Percentiles rank a stretch among this genome's conserved stretches.
These are phyloP conservation scores for Emericellopsis cladophorae DNA, from an alignment of 2,329 filamentous ascomycete genomes.

Conservation along the genomic window DNA sequence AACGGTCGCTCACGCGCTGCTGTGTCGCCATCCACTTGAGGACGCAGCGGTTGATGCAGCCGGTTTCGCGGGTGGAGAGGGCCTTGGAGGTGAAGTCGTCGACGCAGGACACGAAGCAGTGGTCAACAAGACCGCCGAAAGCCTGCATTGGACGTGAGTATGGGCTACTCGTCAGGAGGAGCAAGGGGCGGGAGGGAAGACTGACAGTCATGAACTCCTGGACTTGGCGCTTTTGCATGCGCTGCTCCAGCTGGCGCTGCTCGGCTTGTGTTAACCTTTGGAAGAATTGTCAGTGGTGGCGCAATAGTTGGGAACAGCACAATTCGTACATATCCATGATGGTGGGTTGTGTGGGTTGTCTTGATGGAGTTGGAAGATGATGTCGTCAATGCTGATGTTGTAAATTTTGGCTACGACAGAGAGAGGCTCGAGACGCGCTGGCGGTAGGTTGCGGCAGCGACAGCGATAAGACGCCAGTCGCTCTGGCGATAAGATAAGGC, in stretches of 20 bases:
- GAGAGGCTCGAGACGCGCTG: neutral
- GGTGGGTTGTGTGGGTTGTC: neutral
- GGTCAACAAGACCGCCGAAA: slow-evolving; percentile 44
- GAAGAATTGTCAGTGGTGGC: slow-evolving; percentile 6
- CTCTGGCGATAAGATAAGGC: slow-evolving; percentile 4
- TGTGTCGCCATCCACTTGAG: slow-evolving; percentile 92
- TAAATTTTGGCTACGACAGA: neutral
- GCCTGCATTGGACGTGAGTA: slow-evolving; percentile 11
- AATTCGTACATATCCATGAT: slow-evolving; percentile 9
- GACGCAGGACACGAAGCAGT: slow-evolving; percentile 95
- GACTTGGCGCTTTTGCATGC: slow-evolving; percentile 97
- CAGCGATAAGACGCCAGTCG: neutral
- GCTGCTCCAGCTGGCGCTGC: slow-evolving; percentile 83
- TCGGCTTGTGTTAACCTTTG: slow-evolving; percentile 58
- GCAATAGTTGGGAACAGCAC: neutral
- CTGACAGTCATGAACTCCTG: slow-evolving; percentile 97
- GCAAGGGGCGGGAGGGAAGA: slow-evolving; percentile 9
- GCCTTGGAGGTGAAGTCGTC: slow-evolving; percentile 98
- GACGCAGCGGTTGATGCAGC: slow-evolving; percentile 88
- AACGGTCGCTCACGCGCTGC: slow-evolving; percentile 81
- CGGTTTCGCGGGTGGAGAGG: slow-evolving; percentile 73
- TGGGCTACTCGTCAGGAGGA: neutral
- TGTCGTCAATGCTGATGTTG: neutral
- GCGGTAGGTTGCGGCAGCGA: neutral
- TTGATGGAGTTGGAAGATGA: neutral